These are phyloP conservation scores for Rhodotorula sp. DNA, from an alignment of 1,284 basidiomycete genomes.

Conservation along the genomic window DNA sequence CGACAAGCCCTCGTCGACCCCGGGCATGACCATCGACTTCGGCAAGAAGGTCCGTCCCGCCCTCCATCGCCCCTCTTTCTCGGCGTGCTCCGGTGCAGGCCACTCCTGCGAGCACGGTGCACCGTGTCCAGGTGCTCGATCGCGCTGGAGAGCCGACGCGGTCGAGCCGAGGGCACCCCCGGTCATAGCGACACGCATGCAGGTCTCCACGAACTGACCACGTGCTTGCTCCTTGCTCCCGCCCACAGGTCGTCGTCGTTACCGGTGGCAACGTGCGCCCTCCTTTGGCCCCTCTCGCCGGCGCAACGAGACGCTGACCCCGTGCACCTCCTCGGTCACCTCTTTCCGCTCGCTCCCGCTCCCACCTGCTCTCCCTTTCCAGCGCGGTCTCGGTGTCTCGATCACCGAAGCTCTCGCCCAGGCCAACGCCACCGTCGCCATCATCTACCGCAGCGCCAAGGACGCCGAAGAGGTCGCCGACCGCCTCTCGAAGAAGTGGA, in stretches of 20 bases:
- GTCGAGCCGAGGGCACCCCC: too few species aligned
- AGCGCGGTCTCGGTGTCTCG: slow-evolving; percentile 56
- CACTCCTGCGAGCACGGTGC: not conserved
- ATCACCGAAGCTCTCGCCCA: slow-evolving; percentile 55
- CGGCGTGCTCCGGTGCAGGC: too few species aligned
- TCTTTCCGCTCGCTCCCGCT: not conserved
- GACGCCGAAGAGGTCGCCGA: slow-evolving; percentile 54
- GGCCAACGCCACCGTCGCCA: slow-evolving; percentile 52
- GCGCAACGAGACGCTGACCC: slow-evolving; percentile 51
- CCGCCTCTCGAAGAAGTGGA: slow-evolving; percentile 51
- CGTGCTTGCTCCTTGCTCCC: not conserved
- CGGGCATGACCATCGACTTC: slow-evolving; percentile 33
- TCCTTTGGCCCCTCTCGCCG: slow-evolving; percentile 1
- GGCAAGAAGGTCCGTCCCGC: slow-evolving; percentile 18
- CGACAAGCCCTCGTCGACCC: slow-evolving; percentile 16
- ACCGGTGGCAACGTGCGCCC: slow-evolving; percentile 24
- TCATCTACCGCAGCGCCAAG: slow-evolving; percentile 47
- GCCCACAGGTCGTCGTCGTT: slow-evolving; percentile 22
- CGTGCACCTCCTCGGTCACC: too few species aligned
- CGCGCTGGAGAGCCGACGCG: not conserved
- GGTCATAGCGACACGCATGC: too few species aligned
- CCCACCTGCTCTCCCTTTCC: not conserved
- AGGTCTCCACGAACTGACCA: not conserved
- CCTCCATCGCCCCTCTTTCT: not conserved
- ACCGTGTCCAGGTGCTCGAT: not conserved